Evolutionary conservation across 2,329 filamentous ascomycete species (phyloP), one percentile per base, ranked within the genome.

Genomic region (Plectosphaerella plurivora): DNA sequence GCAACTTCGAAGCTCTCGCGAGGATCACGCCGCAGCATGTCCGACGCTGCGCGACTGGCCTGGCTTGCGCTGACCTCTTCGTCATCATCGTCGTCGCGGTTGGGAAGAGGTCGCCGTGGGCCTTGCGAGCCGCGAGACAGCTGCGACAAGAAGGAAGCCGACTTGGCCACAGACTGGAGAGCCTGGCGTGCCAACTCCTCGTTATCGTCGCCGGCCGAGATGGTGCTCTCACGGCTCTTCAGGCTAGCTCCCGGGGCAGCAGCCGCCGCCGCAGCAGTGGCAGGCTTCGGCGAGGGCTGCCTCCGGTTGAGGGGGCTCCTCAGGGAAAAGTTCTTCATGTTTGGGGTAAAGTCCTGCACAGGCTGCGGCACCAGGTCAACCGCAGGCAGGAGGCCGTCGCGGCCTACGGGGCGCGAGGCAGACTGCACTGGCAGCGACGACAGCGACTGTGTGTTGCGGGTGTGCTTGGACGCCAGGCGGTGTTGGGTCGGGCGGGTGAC

Each of bases 371-470:
- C 79, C 11, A 88, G 69, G 65, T 88, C 73, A 59, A 79, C 75
- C 1, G 86, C 83, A 47, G 86, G 83, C 48, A 84, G 73, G 60
- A 88, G 77, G 4, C 73, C 76, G 15, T 72, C 69, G 47, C 77
- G 75, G 41, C 74, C 72, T 39, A 74, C 76, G 35, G 70, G 68
- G 12, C 73, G 70, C 28, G 75, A 68, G 14, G 82, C 78, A 10
- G 91, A 90, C 3, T 91, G 96, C 6, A 84, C 84, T 8, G 91
- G 91, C 5, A 96, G 74, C 1, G 91, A 94, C 1, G 91, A 95
- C 66, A 96, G 76, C 45, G 90, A 94, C 65, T 95, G 90, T 28
- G 86, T 83, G 53, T 87, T 89, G 59, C 91, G 84, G 16, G 79
- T 82, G 65, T 96, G 91, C 52, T 82, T 83, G 51, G 79, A 73